These are phyloP conservation scores for Suillus subalutaceus DNA, from an alignment of 768 basidiomycete species.

Conservation along the genomic window DNA sequence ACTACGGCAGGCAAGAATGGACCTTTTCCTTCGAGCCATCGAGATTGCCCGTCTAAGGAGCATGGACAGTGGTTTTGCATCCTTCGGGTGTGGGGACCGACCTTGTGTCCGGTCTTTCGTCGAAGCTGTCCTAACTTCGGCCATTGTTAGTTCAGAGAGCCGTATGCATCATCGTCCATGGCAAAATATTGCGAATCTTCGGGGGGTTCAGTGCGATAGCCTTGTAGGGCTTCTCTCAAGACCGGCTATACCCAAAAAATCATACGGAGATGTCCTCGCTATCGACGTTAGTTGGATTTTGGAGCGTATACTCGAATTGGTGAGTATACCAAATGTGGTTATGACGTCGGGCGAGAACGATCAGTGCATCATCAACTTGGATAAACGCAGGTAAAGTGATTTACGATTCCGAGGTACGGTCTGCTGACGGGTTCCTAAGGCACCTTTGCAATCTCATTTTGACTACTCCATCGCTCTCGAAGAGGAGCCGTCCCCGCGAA, in stretches of 20 bases:
- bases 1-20: constrained; percentile 71
- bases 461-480: constrained; percentile 49
- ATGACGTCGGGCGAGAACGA: constrained; percentile 56
- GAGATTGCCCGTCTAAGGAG: constrained; percentile 73
- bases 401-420: not conserved
- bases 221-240: constrained; percentile 57
- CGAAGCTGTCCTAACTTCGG: constrained; percentile 76
- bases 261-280: constrained; percentile 55
- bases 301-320: constrained; percentile 79
- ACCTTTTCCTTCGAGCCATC: constrained; percentile 67
- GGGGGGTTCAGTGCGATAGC: constrained; percentile 65
- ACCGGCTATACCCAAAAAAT: constrained; percentile 46
- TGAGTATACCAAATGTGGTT: constrained; percentile 72
- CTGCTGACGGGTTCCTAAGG: constrained; percentile 40
- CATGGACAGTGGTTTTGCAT: constrained; percentile 40
- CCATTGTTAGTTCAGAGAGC: constrained; percentile 77
- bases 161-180: constrained; percentile 79
- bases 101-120: constrained; percentile 80
- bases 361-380: constrained; percentile 72
- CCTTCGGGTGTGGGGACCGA: constrained; percentile 49
- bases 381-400: constrained; percentile 71
- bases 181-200: constrained; percentile 67
- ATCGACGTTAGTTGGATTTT: constrained; percentile 84
- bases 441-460: constrained; percentile 68
- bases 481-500: constrained; percentile 49